phyloP scores from a whole-genome alignment of 306 rosid genomes.

The Cyclanthera cordifolia region DNA sequence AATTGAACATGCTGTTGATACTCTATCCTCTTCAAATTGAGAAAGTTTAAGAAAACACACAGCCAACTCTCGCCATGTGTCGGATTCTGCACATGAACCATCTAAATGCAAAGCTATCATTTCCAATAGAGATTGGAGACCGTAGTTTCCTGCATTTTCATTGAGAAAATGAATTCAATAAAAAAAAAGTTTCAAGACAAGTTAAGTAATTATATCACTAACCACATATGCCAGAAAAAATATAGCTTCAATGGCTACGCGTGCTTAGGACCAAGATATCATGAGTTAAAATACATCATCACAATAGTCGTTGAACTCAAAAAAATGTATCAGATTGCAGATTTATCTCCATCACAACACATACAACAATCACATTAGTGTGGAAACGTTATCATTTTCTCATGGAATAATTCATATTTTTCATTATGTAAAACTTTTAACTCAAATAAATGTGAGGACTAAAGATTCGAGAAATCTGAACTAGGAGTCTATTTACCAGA shows the following conservation, averaged over 20 bases:
- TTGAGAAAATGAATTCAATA: not conserved
- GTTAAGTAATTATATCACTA: conserved; percentile 1
- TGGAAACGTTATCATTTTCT: not conserved
- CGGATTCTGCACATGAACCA: conserved; percentile 43
- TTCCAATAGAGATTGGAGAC: conserved; percentile 47
- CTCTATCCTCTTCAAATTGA: conserved; percentile 39
- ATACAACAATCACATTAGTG: not conserved
- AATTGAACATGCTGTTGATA: conserved; percentile 28
- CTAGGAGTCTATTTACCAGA: not conserved
- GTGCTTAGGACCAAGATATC: too few relatives aligned
- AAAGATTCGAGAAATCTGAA: not conserved
- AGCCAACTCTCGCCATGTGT: conserved; percentile 52
- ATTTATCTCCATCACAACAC: not conserved
- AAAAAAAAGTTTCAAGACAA: not conserved
- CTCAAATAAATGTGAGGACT: not conserved
- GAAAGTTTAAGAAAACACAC: conserved; percentile 47
- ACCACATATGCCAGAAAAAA: too few relatives aligned
- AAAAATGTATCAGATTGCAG: too few relatives aligned
- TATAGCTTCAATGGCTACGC: too few relatives aligned
- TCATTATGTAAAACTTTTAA: not conserved
- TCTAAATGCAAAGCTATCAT: conserved; percentile 71
- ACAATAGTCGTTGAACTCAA: too few relatives aligned
- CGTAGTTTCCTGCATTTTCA: conserved; percentile 48
- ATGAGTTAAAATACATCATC: too few relatives aligned
- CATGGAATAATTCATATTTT: not conserved